These are phyloP conservation scores for Pistacia vera DNA, from an alignment of 345 rosid species.

Conservation along the genomic window DNA sequence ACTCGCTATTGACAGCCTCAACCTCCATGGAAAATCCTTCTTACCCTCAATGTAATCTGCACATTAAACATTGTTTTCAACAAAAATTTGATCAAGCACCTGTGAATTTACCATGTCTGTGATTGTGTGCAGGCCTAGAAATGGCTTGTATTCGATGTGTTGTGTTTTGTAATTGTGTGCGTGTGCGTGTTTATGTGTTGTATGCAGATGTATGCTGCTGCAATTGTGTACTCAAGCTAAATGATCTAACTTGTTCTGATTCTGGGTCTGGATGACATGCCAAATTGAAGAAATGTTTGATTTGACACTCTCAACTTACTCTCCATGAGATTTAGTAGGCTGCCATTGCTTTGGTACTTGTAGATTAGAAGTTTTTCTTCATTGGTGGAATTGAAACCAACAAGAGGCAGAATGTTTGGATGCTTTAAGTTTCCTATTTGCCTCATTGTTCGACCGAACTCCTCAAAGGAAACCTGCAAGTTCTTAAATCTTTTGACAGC, in stretches of 20 bases:
- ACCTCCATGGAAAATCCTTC: slow-evolving; percentile 58
- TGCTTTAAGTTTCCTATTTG: slow-evolving; percentile 55
- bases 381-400: slow-evolving; percentile 44
- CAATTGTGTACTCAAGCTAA: too few species aligned
- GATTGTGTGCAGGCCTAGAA: not conserved
- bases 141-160: not conserved
- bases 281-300: not conserved
- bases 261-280: too few species aligned
- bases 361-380: slow-evolving; percentile 62
- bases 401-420: slow-evolving; percentile 55
- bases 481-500: slow-evolving; percentile 62
- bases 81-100: not conserved
- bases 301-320: slow-evolving; percentile 28
- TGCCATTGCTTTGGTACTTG: slow-evolving; percentile 58
- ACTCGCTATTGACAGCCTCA: slow-evolving; percentile 43
- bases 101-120: not conserved
- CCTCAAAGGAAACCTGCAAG: slow-evolving; percentile 43
- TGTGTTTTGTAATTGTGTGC: too few species aligned
- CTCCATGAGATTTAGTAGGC: slow-evolving; percentile 46
- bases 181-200: too few species aligned
- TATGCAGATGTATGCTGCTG: too few species aligned
- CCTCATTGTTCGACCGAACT: slow-evolving; percentile 44
- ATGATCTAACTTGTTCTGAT: too few species aligned
- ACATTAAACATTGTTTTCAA: not conserved
- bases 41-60: slow-evolving; percentile 53